phyloP scores from a whole-genome alignment of 2,329 filamentous ascomycete species.

The Drechmeria coniospora region DNA sequence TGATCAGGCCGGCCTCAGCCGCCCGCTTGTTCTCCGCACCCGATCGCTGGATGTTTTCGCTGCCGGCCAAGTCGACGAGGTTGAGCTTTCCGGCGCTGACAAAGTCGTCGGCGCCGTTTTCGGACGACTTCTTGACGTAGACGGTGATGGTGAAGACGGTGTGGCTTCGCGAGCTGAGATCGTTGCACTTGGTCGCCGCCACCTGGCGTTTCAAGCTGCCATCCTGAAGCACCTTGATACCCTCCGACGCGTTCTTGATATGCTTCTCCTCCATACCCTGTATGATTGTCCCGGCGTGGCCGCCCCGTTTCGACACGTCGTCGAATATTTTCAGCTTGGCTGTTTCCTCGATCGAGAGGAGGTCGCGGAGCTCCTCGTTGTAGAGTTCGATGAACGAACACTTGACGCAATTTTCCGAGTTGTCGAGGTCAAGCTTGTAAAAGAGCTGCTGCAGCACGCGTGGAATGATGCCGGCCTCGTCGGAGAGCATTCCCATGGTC shows the following conservation, averaged over 20 bases:
- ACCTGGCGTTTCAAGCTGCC: slow-evolving; percentile 92
- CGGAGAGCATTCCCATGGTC: slow-evolving; percentile 68
- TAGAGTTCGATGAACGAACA: slow-evolving; percentile 98
- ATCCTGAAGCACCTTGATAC: slow-evolving; percentile 74
- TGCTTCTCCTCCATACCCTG: slow-evolving; percentile 97
- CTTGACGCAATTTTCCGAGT: slow-evolving; percentile 77
- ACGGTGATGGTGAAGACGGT: slow-evolving; percentile 95
- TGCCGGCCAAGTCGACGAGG: slow-evolving; percentile 88
- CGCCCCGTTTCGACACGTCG: slow-evolving; percentile 71
- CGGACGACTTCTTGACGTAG: slow-evolving; percentile 66
- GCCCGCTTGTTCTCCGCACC: slow-evolving; percentile 97
- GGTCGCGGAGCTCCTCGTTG: slow-evolving; percentile 88
- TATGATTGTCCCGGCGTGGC: slow-evolving; percentile 72
- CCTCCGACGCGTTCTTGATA: slow-evolving; percentile 70
- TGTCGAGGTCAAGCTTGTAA: slow-evolving; percentile 62
- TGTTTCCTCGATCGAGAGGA: slow-evolving; percentile 68
- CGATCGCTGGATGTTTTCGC: slow-evolving; percentile 93
- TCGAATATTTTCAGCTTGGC: slow-evolving; percentile 92
- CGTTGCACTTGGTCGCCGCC: slow-evolving; percentile 99
- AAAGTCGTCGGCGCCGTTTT: slow-evolving; percentile 77
- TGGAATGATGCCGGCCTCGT: slow-evolving; percentile 89
- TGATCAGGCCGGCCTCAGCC: slow-evolving; percentile 89
- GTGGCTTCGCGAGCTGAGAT: slow-evolving; percentile 90
- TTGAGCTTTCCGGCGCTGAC: slow-evolving; percentile 89
- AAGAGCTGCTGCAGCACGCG: slow-evolving; percentile 80